phyloP scores from a whole-genome alignment of 139 green algal species.

The Chlorella sp. region DNA sequence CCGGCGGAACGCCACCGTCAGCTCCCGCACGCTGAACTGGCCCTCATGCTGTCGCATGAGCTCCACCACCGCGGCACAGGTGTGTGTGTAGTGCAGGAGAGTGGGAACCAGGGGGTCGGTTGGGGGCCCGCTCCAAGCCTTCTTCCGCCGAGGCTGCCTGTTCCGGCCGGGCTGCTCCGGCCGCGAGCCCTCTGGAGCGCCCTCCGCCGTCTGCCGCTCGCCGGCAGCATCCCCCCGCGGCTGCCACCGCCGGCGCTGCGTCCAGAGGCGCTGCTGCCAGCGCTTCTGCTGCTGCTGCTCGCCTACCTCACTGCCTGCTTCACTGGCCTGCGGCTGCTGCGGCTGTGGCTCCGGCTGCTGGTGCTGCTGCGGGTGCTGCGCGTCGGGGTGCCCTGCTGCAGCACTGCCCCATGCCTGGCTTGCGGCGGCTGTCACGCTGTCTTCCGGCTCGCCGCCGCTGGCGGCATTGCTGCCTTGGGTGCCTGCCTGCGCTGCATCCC shows the following conservation, averaged over 20 bases:
- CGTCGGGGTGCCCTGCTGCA: not conserved
- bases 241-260: not conserved
- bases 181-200: not conserved
- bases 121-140: too few relatives aligned
- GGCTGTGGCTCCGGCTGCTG: not conserved
- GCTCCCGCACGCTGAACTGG: not conserved
- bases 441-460: too few relatives aligned
- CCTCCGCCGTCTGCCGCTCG: not conserved
- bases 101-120: not conserved
- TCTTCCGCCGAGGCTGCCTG: too few relatives aligned
- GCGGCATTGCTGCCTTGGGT: too few relatives aligned
- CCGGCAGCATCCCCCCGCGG: not conserved
- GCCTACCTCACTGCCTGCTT: too few relatives aligned
- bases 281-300: not conserved
- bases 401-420: too few relatives aligned
- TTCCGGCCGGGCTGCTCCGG: not conserved
- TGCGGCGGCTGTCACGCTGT: too few relatives aligned
- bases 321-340: not conserved
- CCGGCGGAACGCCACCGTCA: conserved; percentile 7
- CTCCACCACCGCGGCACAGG: conserved; percentile 1
- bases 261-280: not conserved
- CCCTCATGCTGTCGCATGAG: not conserved
- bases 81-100: conserved; percentile 14
- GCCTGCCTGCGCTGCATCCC: too few relatives aligned
- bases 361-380: not conserved